Conservation (phyloP, 2,329 filamentous ascomycete genomes). For the Penicillium palitans region DNA sequence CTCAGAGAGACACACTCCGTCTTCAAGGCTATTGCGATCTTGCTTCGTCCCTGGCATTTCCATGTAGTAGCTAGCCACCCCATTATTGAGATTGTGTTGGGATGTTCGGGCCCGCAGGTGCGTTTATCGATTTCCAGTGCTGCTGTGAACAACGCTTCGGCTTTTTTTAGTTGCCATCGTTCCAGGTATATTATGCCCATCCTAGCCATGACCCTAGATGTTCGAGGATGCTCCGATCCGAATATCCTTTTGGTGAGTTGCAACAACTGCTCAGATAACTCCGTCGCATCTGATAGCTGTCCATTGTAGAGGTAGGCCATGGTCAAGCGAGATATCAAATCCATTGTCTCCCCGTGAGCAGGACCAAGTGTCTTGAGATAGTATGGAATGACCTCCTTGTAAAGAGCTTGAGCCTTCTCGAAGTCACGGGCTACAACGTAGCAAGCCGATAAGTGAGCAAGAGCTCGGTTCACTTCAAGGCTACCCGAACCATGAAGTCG, state of each 20-base stretch:
- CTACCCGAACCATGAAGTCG: neutral
- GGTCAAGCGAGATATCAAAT: neutral
- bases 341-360: neutral
- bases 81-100: neutral
- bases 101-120: neutral
- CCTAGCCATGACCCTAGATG: neutral
- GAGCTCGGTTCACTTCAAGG: neutral
- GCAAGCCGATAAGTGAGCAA: neutral
- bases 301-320: neutral
- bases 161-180: neutral
- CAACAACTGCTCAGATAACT: neutral
- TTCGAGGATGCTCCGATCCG: neutral
- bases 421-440: neutral
- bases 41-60: neutral
- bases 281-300: constrained; percentile 1
- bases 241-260: neutral
- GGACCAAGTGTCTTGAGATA: neutral
- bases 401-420: neutral
- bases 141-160: neutral
- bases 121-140: neutral
- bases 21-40: neutral
- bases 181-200: neutral
- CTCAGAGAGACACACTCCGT: neutral
- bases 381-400: neutral
- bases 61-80: neutral